phyloP scores from a whole-genome alignment of 2,329 filamentous ascomycete genomes.

The Ophiocordyceps camponoti-rufipedis region DNA sequence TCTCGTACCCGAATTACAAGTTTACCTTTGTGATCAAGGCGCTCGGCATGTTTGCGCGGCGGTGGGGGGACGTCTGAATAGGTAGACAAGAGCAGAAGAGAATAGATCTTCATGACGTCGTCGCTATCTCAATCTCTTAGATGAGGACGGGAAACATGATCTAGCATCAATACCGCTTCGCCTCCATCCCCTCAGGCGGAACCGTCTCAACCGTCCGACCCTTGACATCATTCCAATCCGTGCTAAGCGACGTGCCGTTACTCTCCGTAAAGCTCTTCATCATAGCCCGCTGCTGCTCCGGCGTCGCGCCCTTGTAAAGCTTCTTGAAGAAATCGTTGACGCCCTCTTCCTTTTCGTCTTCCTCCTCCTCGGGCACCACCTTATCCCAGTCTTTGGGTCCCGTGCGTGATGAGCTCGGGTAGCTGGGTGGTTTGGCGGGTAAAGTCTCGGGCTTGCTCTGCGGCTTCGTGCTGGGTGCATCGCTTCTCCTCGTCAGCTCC shows the following conservation, averaged over 20 bases:
- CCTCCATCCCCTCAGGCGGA: constrained; percentile 61
- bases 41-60: constrained; percentile 65
- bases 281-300: constrained; percentile 81
- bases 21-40: constrained; percentile 91
- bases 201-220: constrained; percentile 50
- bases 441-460: constrained; percentile 1
- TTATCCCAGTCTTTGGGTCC: constrained; percentile 91
- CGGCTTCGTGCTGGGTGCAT: too few species aligned
- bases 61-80: background rate
- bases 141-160: too few species aligned
- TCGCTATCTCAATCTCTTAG: too few species aligned
- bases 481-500: too few species aligned
- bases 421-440: constrained; percentile 32
- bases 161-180: constrained; percentile 53
- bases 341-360: constrained; percentile 41
- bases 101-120: too few species aligned
- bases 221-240: constrained; percentile 74
- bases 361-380: constrained; percentile 36
- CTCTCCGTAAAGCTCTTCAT: constrained; percentile 94
- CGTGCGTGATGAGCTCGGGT: constrained; percentile 70
- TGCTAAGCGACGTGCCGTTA: constrained; percentile 82
- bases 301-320: constrained; percentile 58
- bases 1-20: constrained; percentile 98
- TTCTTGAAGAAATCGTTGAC: constrained; percentile 81
- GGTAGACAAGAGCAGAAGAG: too few species aligned